Base-by-base conservation (phyloP, 305 asterid species). In the Fraxinus velutina region DNA sequence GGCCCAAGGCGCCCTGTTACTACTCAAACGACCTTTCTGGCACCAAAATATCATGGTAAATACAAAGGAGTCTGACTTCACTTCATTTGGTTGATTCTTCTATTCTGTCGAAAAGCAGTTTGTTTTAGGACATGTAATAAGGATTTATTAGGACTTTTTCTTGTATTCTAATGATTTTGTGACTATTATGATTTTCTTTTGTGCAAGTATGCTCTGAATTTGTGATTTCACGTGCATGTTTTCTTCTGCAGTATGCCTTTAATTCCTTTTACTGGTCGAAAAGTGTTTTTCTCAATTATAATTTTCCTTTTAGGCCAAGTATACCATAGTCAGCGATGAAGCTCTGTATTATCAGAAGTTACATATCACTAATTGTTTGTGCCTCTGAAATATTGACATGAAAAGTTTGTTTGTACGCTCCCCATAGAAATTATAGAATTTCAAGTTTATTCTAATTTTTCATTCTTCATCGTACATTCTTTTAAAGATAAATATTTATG, bases 21-120 rank as follows among this genome's bases (percentile, higher is more conserved):
- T 47, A 6, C 77, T 55, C 73, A 70, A 36, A 66, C 37, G 73
- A 27, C 73, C 83, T 24, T 76, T 78, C 32, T 85, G 1, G 83
- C 86, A 66, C 74, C 79, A 4, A 36, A 24, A 0, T 78, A 60
- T 73, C 21, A 29, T 5, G 68, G 55, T 36, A 80, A 36, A 70
- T 70, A 29, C 24, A 15, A 70, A 70, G 21, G 39, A 70, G 75
- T 5, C 64, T 52, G 64, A 30, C 39, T 32, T 70, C 2, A 15
- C 21, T 70, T 70, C 74, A 66, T 66, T 66, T 66, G 74, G 22
- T 68, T 29, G 37, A 27, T 71, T 47, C 47, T 80, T 73, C 83
- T 78, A 29, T 29, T 74, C 79, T 70, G 75, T 32, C 1, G 1
- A n/a, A 30, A 70, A 68, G 75, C 9, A 27, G 42, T 70, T 12